Conservation (phyloP, 2,329 filamentous ascomycete genomes). For the Alternaria gansuensis region DNA sequence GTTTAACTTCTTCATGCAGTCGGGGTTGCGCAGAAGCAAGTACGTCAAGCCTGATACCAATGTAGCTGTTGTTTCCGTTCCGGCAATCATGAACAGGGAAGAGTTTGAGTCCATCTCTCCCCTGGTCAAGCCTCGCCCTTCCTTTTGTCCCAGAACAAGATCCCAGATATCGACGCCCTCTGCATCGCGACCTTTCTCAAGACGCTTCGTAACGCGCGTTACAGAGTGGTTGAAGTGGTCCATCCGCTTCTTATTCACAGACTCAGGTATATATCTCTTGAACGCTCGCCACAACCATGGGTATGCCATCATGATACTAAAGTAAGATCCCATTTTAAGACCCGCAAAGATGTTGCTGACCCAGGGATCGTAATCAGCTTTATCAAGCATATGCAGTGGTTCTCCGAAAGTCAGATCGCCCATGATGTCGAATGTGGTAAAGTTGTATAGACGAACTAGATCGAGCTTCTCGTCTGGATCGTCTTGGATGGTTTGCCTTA, state of each 20-base stretch:
- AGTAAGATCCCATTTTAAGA: conserved; percentile 23
- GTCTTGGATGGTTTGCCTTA: conserved; percentile 45
- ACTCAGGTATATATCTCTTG: conserved; percentile 13
- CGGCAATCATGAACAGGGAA: conserved; percentile 54
- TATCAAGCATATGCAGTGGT: conserved; percentile 42
- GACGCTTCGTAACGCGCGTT: conserved; percentile 41
- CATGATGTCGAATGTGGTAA: conserved; percentile 49
- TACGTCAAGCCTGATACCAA: conserved; percentile 53
- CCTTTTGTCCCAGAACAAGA: conserved; percentile 49
- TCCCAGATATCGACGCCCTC: conserved; percentile 54
- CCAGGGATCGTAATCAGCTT: conserved; percentile 36
- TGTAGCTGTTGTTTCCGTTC: conserved; percentile 58
- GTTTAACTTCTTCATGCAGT: conserved; percentile 37
- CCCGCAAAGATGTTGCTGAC: conserved; percentile 37
- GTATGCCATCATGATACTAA: conserved; percentile 25
- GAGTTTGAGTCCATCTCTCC: conserved; percentile 54
- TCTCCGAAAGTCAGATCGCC: conserved; percentile 47
- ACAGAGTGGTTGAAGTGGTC: conserved; percentile 34
- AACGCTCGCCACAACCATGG: conserved; percentile 20
- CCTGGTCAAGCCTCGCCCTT: conserved; percentile 36
- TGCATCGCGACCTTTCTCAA: conserved; percentile 37
- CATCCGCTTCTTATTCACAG: conserved; percentile 21
- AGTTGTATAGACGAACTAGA: conserved; percentile 48
- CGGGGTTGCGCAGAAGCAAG: conserved; percentile 44
- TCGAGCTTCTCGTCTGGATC: conserved; percentile 44